Evolutionary conservation across 2,329 filamentous ascomycete genomes (phyloP), one percentile per base, ranked within the genome.

Genomic region (Scedosporium dehoogii): DNA sequence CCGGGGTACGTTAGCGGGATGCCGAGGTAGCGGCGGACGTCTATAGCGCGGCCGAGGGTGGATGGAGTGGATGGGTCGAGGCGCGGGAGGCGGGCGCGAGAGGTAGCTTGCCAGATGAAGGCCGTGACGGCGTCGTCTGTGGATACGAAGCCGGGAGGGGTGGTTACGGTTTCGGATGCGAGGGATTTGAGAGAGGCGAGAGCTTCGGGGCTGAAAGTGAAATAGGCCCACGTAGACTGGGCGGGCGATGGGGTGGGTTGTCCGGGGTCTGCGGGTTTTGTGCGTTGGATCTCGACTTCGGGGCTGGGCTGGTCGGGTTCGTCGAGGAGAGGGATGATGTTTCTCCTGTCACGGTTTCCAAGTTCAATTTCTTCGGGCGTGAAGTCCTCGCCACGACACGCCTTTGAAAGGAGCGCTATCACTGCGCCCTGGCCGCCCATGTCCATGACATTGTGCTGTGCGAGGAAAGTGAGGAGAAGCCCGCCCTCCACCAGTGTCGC

Each of bases 61-160:
- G 73, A 71, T 3, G 62, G 60, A 0, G 63, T 46, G 27, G 48
- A 51, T 2, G 57, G 42, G 1, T 65, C 55, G 0, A 80, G 63
- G 1, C 77, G 75, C 0, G 70, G 64, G 0, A 73, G 66, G 14
- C 82, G 76, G 0, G 73, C 75, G 33, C 76, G 76, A 0, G 71
- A 70, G 9, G 80, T 66, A 0, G 72, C 73, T 64, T 79, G 73
- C 79, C 79, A 85, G 62, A 83, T 70, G 57, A 84, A 77, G 0
- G 80, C 79, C 2, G 70, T 78, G 14, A 85, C 69, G 3, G 76
- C 73, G 66, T 85, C 82, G 62, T 85, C 81, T 0, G 81, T 84
- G 1, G 81, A 81, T 23, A 84, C 68, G 64, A 74, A 83, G 2
- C 64, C 63, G 1, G 44, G 46, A 4, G 66, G 56, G 2, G 59